Percentiles rank a stretch among this genome's conserved stretches.
Evolutionary conservation across 805 yeast species (phyloP).

Genomic region (Metschnikowia picachoensis): DNA sequence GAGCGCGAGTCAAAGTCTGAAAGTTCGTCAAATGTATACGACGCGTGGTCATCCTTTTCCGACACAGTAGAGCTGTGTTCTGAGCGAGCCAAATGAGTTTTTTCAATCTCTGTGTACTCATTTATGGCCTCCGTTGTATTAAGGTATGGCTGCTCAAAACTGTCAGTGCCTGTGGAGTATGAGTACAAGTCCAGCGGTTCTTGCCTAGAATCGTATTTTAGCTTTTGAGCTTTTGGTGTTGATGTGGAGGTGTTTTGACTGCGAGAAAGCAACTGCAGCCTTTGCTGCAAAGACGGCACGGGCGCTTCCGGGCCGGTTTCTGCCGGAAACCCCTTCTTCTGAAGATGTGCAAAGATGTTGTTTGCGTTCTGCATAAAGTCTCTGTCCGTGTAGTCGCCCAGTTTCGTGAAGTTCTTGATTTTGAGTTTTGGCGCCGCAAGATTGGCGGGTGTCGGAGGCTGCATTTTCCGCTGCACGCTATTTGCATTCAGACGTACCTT

Average conservation of each 20-base stretch:
- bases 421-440: constrained; percentile 19
- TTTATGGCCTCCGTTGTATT: constrained; percentile 4
- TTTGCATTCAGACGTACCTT: constrained; percentile 16
- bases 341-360: constrained; percentile 35
- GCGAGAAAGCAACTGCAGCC: constrained; percentile 5
- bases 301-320: constrained; percentile 5
- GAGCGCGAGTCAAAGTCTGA: constrained; percentile 14
- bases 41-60: constrained; percentile 1
- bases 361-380: constrained; percentile 38
- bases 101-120: constrained; percentile 14
- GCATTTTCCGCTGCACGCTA: constrained; percentile 12
- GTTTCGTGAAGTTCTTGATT: constrained; percentile 29
- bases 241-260: constrained; percentile 32
- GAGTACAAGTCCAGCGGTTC: constrained; percentile 9
- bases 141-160: constrained; percentile 19
- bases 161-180: constrained; percentile 34
- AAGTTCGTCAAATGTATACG: constrained; percentile 34
- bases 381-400: constrained; percentile 32
- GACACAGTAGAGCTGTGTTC: neutral
- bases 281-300: constrained; percentile 3
- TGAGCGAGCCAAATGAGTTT: constrained; percentile 1
- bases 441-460: constrained; percentile 1
- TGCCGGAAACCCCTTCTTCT: constrained; percentile 26
- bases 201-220: neutral
- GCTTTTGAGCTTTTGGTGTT: constrained; percentile 32